Evolutionary conservation across 352 stramenopile genomes (phyloP), one percentile per base, ranked within the genome.

Genomic region (Phytophthora palmivora): DNA sequence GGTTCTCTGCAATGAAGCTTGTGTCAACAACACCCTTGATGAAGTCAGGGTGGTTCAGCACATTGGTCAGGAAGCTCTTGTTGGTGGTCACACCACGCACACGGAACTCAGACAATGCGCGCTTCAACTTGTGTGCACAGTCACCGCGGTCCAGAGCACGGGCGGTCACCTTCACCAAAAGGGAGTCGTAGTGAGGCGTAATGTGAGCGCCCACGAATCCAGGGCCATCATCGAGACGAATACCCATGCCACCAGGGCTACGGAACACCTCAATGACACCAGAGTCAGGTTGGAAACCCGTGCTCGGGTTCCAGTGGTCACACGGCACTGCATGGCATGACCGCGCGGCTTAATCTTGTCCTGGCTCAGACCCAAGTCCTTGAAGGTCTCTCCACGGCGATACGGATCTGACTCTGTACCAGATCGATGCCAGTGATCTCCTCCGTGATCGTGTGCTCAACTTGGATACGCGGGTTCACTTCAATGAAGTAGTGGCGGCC

Each of bases 391-490:
- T 5, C 97, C 96, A 33, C 80, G 3, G 97, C 97, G 65, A 99
- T 94, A 37, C 86, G 77, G 46, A 99, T 98, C 87, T 99, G 96
- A 26, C 82, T 94, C 74, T 99, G 92, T 49, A 99, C 97, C 39
- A 99, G 84, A 68, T 99, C 97, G 45, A 99, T 89, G 54, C 89
- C 90, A 30, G 89, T 98, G 60, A 98, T 96, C 67, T 97, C 76
- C 58, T 97, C 91, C 24, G 91, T 97, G 73, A 98, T 92, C 49
- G 89, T 95, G 74, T 97, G 89, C 70, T 97, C 91, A 4, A 98
- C 96, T 76, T 99, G 97, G 45, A 99, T 91, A 50, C 97, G 93
- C 14, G 97, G 96, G 78, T 99, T 99, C 59, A 99, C 96, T 85
- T 99, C 97, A 58, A 99, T 98, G 71, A 99, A 99, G 82, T 98